These are phyloP conservation scores for Barbatosphaeria neglecta DNA, from an alignment of 495 filamentous ascomycete genomes.

Conservation along the genomic window DNA sequence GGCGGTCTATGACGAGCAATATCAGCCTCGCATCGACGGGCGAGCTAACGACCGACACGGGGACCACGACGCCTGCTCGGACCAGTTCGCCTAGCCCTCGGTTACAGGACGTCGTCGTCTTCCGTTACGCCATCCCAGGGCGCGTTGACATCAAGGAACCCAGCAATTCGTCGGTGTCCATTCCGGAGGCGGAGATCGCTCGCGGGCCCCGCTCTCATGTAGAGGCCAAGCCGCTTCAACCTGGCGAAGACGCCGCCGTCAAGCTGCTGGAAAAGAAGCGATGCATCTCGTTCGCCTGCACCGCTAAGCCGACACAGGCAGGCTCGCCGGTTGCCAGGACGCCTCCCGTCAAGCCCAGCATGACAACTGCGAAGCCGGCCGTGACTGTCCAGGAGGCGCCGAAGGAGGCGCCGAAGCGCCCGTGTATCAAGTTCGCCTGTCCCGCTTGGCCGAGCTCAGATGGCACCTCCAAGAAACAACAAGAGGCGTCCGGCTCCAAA, in stretches of 20 bases:
- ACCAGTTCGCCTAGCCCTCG: constrained; percentile 84
- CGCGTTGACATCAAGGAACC: constrained; percentile 3
- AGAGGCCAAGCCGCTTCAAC: constrained; percentile 5
- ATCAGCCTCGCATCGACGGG: constrained; percentile 67
- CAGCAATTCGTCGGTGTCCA: constrained; percentile 1
- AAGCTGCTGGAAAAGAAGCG: constrained; percentile 47
- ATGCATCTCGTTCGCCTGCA: constrained; percentile 89
- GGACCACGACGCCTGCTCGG: constrained; percentile 79
- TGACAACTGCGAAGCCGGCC: constrained; percentile 9
- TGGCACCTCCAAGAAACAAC: not conserved
- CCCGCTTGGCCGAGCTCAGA: constrained; percentile 11
- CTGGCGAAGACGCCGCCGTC: constrained; percentile 14
- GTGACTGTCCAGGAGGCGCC: no score
- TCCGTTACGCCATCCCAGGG: not conserved
- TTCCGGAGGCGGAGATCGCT: constrained; percentile 2
- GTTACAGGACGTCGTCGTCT: constrained; percentile 28
- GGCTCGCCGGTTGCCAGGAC: constrained; percentile 12
- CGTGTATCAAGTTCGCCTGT: constrained; percentile 43
- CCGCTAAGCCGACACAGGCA: constrained; percentile 26
- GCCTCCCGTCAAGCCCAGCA: constrained; percentile 10
- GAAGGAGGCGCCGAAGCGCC: constrained; percentile 25
- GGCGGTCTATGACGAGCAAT: constrained; percentile 65
- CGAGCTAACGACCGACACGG: constrained; percentile 85
- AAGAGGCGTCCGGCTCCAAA: constrained; percentile 6
- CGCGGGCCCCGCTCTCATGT: not conserved